Base-by-base conservation (phyloP, 352 stramenopile species). In the Peronospora destructor region DNA sequence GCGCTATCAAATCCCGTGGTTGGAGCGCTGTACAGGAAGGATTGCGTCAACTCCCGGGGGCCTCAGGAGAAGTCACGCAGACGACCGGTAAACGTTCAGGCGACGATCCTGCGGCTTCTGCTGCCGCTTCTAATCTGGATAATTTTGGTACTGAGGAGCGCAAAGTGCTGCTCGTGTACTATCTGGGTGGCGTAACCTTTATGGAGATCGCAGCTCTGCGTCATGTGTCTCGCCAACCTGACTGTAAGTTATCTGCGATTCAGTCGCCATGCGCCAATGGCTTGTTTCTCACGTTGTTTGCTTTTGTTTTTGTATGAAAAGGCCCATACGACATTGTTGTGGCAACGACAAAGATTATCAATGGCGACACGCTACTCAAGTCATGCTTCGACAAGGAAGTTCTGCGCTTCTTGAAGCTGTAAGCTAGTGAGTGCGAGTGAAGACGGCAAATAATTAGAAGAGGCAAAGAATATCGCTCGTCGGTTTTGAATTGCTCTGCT, bases 171-270 rank as follows among this genome's bases (percentile, higher is more conserved):
- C 64, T 98, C 8, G 88, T 99, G 14, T 96, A 97, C 67, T 98
- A 96, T 66, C 53, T 98, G 12, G 95, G 95, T 34, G 95, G 95
- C 23, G 85, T 98, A 11, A 97, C 94, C 14, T 98, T 90, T 65
- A 97, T 97, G 86, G 95, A 98, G 66, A 96, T 98, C 52, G 93
- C 95, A 13, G 92, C 93, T 13, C 66, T 98, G 33, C 85, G 95
- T 23, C 97, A 97, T 68, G 71, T 98, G 26, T 97, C 88, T 12
- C 85, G 85, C 49, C 78, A 95, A 32, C 74, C 84, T 10, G 81
- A 87, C 6, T 98, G 95, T 88, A 87, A 66, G 59, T 96, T 47
- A 17, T 23, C 19, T 29, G 12, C 13, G 7, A 28, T 34, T 17
- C 30, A 33, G 42, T 49, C 26, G 17, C 21, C 29, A 35, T 44